A percentile compares a stretch with the other conserved stretches of the same genome.
phyloP scores from a whole-genome alignment of 1,284 basidiomycete genomes.

The Boletus semigastroideus region DNA sequence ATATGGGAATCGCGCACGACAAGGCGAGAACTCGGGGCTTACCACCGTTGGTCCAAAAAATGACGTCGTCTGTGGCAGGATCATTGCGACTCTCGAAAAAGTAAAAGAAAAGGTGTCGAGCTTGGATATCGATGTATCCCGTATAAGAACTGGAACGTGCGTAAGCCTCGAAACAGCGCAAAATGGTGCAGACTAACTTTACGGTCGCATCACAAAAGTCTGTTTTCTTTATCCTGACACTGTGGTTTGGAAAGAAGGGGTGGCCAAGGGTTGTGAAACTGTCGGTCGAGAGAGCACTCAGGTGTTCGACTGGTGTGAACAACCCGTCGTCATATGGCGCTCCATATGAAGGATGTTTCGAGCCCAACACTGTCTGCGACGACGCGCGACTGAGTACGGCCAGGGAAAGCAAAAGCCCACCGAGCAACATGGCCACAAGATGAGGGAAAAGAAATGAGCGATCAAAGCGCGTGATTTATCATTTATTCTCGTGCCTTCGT shows the following conservation, averaged over 20 bases:
- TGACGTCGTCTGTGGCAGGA: constrained; percentile 64
- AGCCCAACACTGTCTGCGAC: constrained; percentile 17
- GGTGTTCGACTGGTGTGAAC: constrained; percentile 29
- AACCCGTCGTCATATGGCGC: constrained; percentile 27
- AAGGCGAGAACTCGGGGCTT: too few species aligned
- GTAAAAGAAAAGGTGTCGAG: constrained; percentile 70
- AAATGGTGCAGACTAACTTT: constrained; percentile 31
- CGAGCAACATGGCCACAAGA: constrained; percentile 12
- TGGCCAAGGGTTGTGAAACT: constrained; percentile 51
- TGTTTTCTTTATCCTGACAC: constrained; percentile 51
- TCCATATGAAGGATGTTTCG: not conserved
- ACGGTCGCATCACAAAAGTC: constrained; percentile 30
- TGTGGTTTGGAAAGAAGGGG: constrained; percentile 52
- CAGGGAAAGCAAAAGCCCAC: constrained; percentile 17
- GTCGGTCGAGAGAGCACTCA: constrained; percentile 42
- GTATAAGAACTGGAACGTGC: constrained; percentile 53
- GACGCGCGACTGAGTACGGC: constrained; percentile 13
- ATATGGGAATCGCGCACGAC: too few species aligned
- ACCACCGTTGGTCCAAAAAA: constrained; percentile 56
- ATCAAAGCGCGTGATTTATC: too few species aligned
- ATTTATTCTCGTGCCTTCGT: too few species aligned
- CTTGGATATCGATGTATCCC: constrained; percentile 65
- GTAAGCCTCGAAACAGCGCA: constrained; percentile 31
- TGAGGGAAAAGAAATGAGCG: not conserved
- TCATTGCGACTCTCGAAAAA: constrained; percentile 80